Evolutionary conservation across 495 filamentous ascomycete species (phyloP), one percentile per base, ranked within the genome.

Genomic region (Usnea hakonensis): DNA sequence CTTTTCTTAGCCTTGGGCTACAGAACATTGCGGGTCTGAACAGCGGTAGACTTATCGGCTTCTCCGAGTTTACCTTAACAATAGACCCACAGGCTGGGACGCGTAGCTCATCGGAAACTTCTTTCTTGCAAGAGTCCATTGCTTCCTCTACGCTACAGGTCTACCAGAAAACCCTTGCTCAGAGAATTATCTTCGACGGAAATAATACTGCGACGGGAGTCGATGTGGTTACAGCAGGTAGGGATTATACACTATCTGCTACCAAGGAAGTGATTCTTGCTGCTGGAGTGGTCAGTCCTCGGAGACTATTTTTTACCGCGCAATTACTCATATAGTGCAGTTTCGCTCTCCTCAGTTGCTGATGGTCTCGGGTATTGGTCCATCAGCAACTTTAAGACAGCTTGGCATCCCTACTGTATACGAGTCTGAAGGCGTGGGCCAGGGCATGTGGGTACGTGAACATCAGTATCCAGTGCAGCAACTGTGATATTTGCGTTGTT

Each of bases 221-320:
- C 1, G 0, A 5, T 3, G 53, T 63, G 1, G 19, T 46, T 35
- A 58, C 61, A 11, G 21, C 33, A 6, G 53, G 53, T 7, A n/a
- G 41, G 10, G 5, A 6, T 5, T 57, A 43, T 23, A 69, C 66
- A 7, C 65, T 88, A n/a, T 71, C 66, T 48, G 85, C 79, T 2
- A 72, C 67, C 11, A 80, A 75, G 35, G 80, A 84, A 40, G 82
- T 87, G 4, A 77, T 89, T 43, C 64, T 85, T 0, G 81, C 83
- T 0, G 79, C 78, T 23, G 86, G 86, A 11, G 69, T 81, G 10
- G 58, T 61, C 58, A 37, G 58, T 50, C n/a, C n/a, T n/a, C n/a
- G n/a, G n/a, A n/a, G n/a, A n/a, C n/a, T n/a, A n/a, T n/a, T n/a
- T n/a, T n/a, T n/a, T n/a, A n/a, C n/a, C n/a, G n/a, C n/a, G n/a